Evolutionary conservation across 306 rosid genomes (phyloP).

Genomic region (Prunus armeniaca): DNA sequence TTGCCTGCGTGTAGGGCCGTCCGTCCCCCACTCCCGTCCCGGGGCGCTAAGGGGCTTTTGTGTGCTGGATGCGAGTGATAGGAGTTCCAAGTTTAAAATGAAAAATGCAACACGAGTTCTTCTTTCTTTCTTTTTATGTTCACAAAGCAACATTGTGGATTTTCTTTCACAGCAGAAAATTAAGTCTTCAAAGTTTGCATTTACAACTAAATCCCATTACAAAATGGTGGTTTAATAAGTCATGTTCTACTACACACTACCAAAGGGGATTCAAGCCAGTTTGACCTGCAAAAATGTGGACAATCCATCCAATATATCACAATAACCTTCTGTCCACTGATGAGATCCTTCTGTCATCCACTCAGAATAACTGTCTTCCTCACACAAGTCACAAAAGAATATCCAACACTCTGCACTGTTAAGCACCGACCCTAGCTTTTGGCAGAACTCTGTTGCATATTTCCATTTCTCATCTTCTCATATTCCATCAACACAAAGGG

Average conservation of each 20-base stretch:
- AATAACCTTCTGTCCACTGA: background rate
- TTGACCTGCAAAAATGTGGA: background rate
- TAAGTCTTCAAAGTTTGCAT: no score
- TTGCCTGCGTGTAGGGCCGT: background rate
- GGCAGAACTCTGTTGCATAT: background rate
- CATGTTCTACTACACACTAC: background rate
- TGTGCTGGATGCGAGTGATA: no score
- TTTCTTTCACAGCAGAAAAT: no score
- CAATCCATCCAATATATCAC: background rate
- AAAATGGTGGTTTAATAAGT: background rate
- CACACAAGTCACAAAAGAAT: background rate
- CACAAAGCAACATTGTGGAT: no score
- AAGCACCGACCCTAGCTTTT: background rate
- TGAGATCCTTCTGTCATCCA: background rate
- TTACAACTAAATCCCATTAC: background rate
- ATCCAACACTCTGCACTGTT: background rate
- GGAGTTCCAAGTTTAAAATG: no score
- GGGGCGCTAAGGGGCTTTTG: no score
- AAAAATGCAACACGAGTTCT: no score
- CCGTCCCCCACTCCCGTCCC: no score
- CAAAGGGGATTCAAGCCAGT: background rate
- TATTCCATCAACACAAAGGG: background rate
- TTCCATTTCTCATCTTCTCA: background rate
- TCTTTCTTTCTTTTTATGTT: no score
- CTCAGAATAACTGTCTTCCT: background rate